These are phyloP conservation scores for Amesomyces nigricolor DNA, from an alignment of 2,329 filamentous ascomycete genomes.

Conservation along the genomic window DNA sequence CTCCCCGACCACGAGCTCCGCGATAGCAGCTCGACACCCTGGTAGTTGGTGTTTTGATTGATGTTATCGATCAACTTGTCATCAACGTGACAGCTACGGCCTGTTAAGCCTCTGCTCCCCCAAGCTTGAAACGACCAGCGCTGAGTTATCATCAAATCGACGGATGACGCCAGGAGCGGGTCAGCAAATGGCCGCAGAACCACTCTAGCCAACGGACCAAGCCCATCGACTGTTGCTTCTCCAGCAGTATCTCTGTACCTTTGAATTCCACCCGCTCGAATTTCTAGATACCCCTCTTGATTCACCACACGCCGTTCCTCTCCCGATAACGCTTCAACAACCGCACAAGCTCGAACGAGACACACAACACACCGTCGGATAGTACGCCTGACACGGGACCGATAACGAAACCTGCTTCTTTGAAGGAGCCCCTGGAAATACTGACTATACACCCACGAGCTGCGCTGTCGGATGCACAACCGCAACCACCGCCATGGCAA, in stretches of 20 bases:
- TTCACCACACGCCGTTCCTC: neutral
- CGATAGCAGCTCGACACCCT: neutral
- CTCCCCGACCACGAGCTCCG: neutral
- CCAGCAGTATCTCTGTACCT: no score
- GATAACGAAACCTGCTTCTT: neutral
- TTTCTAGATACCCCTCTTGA: no score
- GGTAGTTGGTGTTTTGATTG: neutral
- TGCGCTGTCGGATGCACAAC: conserved; percentile 6
- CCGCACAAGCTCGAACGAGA: neutral
- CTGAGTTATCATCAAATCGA: neutral
- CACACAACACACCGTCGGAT: no score
- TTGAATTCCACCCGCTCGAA: no score
- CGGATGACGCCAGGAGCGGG: conserved; percentile 1
- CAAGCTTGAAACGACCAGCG: no score
- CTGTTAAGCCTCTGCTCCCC: neutral
- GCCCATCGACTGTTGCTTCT: neutral
- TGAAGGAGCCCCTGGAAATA: neutral
- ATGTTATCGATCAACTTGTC: neutral
- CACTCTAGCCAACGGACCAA: neutral
- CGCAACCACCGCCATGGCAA: conserved; percentile 30
- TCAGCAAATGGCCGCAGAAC: neutral
- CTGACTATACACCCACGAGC: neutral
- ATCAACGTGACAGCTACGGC: neutral
- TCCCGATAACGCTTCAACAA: neutral
- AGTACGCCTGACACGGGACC: neutral